A percentile compares a stretch with the other conserved stretches of the same genome.
phyloP scores from a whole-genome alignment of 2,329 filamentous ascomycete genomes.

The Chaetothyriales sp. region DNA sequence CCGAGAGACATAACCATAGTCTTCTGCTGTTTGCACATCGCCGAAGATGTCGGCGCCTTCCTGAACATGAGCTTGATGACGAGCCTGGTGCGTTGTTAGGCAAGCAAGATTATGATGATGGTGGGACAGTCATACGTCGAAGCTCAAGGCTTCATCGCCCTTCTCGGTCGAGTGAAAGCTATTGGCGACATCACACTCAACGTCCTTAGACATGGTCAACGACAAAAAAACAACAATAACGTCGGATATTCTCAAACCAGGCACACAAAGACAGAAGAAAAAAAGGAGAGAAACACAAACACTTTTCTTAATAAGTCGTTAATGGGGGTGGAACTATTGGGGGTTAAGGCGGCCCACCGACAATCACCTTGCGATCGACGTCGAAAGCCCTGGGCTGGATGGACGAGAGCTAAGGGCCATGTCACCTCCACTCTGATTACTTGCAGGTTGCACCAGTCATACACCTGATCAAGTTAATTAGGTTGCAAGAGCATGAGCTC shows the following conservation, averaged over 20 bases:
- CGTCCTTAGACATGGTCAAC: conserved; percentile 8
- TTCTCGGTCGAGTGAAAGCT: conserved; percentile 11
- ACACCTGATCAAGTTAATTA: neutral
- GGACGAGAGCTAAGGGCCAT: neutral
- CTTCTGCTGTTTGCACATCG: conserved; percentile 32
- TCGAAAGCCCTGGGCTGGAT: neutral
- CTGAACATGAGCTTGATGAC: conserved; percentile 11
- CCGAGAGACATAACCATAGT: conserved; percentile 21
- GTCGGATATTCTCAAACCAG: neutral
- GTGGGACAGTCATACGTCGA: conserved; percentile 6
- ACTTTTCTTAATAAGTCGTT: too few species aligned
- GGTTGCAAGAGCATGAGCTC: neutral
- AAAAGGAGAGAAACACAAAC: neutral
- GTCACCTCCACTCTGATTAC: neutral
- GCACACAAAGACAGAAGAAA: neutral
- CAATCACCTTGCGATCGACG: neutral
- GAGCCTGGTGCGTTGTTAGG: conserved; percentile 4
- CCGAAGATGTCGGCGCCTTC: conserved; percentile 41
- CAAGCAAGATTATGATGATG: conserved; percentile 1
- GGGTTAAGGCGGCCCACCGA: too few species aligned
- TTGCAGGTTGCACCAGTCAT: neutral
- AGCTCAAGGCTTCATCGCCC: conserved; percentile 3
- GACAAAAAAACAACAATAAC: neutral
- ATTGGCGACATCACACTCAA: conserved; percentile 4
- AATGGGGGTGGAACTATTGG: too few species aligned